Conservation (phyloP, 352 stramenopile genomes). For the Globisporangium heterothallicum region DNA sequence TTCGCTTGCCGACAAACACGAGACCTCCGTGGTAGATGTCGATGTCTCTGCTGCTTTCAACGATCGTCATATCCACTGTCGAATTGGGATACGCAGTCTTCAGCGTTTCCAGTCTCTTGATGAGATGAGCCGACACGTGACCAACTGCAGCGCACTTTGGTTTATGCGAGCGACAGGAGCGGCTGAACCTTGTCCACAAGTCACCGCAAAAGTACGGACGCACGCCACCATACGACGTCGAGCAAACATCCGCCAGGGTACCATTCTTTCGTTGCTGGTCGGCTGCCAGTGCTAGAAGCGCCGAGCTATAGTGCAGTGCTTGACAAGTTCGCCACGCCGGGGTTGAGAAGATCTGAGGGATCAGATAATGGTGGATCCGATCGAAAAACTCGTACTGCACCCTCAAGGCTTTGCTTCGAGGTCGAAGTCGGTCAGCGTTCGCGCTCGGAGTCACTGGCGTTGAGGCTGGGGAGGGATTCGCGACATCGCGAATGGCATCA, state of each 20-base stretch:
- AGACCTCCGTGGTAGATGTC: not conserved
- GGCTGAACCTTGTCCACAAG: slow-evolving; percentile 5
- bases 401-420: not conserved
- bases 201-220: slow-evolving; percentile 14
- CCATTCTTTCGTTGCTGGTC: not conserved
- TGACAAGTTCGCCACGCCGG: slow-evolving; percentile 2
- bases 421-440: not conserved
- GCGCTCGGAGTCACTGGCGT: not conserved
- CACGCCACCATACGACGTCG: not conserved
- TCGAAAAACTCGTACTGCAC: not conserved
- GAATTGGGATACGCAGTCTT: not conserved
- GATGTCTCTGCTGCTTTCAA: slow-evolving; percentile 7
- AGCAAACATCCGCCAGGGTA: slow-evolving; percentile 6
- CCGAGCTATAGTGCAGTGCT: not conserved
- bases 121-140: not conserved
- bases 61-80: slow-evolving; percentile 6
- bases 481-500: not conserved
- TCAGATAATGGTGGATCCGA: slow-evolving; percentile 3
- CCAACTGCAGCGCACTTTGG: not conserved
- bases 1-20: slow-evolving; percentile 5
- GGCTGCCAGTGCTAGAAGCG: not conserved
- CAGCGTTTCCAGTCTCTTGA: not conserved
- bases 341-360: not conserved
- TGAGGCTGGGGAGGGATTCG: not conserved
- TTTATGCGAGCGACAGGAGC: not conserved